A percentile compares a stretch with the other conserved stretches of the same genome.
Evolutionary conservation across 164 flowering plant species (phyloP).

Genomic region (Magnolia officinalis): DNA sequence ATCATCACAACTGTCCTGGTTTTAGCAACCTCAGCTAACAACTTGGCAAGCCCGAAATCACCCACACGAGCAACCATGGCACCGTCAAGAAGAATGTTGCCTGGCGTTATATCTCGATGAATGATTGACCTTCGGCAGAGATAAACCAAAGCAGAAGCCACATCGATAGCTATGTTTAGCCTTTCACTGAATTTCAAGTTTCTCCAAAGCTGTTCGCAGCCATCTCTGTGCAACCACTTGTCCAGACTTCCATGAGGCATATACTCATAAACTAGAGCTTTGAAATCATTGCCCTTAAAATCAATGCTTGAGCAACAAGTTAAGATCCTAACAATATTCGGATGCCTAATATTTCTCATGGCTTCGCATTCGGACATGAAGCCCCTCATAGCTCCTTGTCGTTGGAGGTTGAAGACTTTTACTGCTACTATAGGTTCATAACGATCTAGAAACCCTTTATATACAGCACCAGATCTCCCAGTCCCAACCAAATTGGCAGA

Average conservation of each 20-base stretch:
- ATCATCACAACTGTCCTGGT: background rate
- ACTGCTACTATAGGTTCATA: background rate
- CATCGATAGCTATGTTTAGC: conserved; percentile 19
- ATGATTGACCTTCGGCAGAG: conserved; percentile 24
- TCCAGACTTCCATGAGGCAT: background rate
- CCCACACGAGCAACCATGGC: conserved; percentile 33
- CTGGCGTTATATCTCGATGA: conserved; percentile 35
- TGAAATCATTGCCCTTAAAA: background rate
- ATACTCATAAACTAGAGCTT: background rate
- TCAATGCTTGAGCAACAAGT: background rate
- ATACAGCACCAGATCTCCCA: background rate
- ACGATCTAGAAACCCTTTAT: background rate
- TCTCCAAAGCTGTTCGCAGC: background rate
- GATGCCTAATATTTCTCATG: background rate
- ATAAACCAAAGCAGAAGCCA: conserved; percentile 31
- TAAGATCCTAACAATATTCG: background rate
- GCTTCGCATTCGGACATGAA: background rate
- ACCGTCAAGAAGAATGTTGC: conserved; percentile 31
- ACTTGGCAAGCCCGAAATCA: conserved; percentile 34
- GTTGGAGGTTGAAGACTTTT: background rate
- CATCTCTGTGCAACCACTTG: background rate
- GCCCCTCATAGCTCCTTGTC: background rate
- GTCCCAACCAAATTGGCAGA: background rate
- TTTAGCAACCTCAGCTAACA: conserved; percentile 1
- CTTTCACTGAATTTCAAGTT: background rate